phyloP scores from a whole-genome alignment of 768 basidiomycete genomes.

The Leccinum variicolor region DNA sequence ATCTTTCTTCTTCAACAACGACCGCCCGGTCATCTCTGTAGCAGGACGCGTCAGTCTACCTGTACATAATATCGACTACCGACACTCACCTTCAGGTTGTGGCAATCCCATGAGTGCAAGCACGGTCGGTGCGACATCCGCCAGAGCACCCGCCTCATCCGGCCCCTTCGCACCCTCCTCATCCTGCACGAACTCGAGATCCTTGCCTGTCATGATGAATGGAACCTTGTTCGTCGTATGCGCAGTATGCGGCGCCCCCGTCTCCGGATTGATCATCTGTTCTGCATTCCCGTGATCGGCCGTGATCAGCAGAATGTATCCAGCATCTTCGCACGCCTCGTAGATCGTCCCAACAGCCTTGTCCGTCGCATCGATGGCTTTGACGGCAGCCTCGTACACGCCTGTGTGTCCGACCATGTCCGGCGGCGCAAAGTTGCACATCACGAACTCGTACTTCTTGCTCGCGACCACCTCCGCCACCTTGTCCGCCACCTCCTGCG shows the following conservation, averaged over 20 bases:
- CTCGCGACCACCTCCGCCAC: conserved; percentile 81
- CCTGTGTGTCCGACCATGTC: conserved; percentile 99
- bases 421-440: conserved; percentile 98
- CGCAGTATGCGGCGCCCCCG: conserved; percentile 88
- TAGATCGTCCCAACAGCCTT: conserved; percentile 85
- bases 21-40: conserved; percentile 30
- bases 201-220: conserved; percentile 79
- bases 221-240: conserved; percentile 87
- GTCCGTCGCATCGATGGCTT: conserved; percentile 87
- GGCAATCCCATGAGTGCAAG: conserved; percentile 73
- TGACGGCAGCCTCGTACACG: conserved; percentile 84
- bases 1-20: conserved; percentile 27
- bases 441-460: conserved; percentile 79
- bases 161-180: conserved; percentile 42
- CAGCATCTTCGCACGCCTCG: conserved; percentile 78
- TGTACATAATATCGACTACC: background rate
- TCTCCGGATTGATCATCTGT: conserved; percentile 84
- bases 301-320: conserved; percentile 85
- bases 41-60: conserved; percentile 1
- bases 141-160: conserved; percentile 72
- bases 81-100: conserved; percentile 59
- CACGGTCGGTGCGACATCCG: conserved; percentile 89
- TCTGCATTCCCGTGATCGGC: conserved; percentile 97
- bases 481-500: conserved; percentile 83
- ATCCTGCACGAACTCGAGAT: conserved; percentile 51